A percentile compares a stretch with the other conserved stretches of the same genome.
phyloP scores from a whole-genome alignment of 83 land plant genomes.

The Larix sibirica region DNA sequence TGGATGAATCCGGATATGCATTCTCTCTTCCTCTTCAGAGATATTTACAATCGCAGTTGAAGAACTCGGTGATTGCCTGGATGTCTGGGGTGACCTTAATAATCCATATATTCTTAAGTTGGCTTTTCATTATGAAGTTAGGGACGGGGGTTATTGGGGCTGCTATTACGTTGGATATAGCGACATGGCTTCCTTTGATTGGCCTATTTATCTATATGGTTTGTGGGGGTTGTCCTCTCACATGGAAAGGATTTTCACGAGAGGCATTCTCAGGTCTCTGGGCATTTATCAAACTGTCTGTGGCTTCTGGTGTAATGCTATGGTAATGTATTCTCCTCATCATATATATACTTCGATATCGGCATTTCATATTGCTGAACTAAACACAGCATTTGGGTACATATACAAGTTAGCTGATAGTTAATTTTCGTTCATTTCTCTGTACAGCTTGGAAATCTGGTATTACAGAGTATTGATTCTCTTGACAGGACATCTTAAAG shows the following conservation, averaged over 20 bases:
- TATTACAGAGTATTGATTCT: constrained; percentile 47
- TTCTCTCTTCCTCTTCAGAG: constrained; percentile 36
- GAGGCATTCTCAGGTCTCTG: constrained; percentile 23
- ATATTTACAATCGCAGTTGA: constrained; percentile 38
- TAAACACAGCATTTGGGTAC: neutral
- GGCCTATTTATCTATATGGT: constrained; percentile 28
- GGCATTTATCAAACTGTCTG: constrained; percentile 26
- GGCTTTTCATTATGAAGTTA: constrained; percentile 24
- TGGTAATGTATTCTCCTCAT: constrained; percentile 11
- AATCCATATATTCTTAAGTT: constrained; percentile 28
- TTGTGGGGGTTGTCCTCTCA: constrained; percentile 34
- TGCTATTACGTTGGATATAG: constrained; percentile 22
- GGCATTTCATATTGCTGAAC: neutral
- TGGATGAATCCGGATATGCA: constrained; percentile 12
- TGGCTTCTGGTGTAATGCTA: constrained; percentile 29
- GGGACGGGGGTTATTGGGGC: constrained; percentile 36
- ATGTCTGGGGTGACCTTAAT: constrained; percentile 14
- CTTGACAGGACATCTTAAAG: constrained; percentile 38
- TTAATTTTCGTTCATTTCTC: neutral
- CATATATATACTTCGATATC: neutral
- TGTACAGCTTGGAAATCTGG: constrained; percentile 56
- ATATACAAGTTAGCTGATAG: neutral
- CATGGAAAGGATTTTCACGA: constrained; percentile 24
- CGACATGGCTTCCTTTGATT: constrained; percentile 34
- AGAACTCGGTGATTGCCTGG: constrained; percentile 23